Evolutionary conservation across 306 rosid genomes (phyloP).

Genomic region (Gynostemma pentaphyllum): DNA sequence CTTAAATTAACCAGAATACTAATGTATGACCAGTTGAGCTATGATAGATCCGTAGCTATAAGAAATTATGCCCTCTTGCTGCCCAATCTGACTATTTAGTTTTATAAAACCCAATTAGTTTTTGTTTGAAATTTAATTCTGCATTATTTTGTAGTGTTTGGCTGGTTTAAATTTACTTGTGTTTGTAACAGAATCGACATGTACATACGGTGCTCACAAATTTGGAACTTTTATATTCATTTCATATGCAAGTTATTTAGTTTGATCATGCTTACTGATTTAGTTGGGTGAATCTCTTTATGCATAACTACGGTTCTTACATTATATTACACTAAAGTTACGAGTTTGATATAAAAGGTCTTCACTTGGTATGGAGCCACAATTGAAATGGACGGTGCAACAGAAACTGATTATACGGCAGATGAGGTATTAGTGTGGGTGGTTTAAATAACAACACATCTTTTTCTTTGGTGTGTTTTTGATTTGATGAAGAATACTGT

Average conservation of each 20-base stretch:
- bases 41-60: no score
- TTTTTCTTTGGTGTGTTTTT: not conserved
- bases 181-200: no score
- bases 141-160: not conserved
- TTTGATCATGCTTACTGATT: not conserved
- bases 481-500: not conserved
- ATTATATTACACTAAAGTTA: not conserved
- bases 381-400: slow-evolving; percentile 79
- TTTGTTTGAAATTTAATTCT: not conserved
- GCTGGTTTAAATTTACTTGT: not conserved
- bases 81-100: not conserved
- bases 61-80: not conserved
- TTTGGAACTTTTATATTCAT: not conserved
- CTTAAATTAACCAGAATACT: no score
- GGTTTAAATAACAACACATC: not conserved
- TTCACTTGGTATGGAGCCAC: slow-evolving; percentile 95
- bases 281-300: not conserved
- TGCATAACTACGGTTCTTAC: not conserved
- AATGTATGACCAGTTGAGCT: no score
- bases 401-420: slow-evolving; percentile 79
- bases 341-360: slow-evolving; percentile 28
- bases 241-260: not conserved
- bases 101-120: not conserved
- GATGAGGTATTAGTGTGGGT: slow-evolving; percentile 52
- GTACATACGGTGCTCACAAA: not conserved